Percentiles rank a stretch among this genome's conserved stretches.
phyloP scores from a whole-genome alignment of 2,329 filamentous ascomycete genomes.

The Macroventuria anomochaeta region DNA sequence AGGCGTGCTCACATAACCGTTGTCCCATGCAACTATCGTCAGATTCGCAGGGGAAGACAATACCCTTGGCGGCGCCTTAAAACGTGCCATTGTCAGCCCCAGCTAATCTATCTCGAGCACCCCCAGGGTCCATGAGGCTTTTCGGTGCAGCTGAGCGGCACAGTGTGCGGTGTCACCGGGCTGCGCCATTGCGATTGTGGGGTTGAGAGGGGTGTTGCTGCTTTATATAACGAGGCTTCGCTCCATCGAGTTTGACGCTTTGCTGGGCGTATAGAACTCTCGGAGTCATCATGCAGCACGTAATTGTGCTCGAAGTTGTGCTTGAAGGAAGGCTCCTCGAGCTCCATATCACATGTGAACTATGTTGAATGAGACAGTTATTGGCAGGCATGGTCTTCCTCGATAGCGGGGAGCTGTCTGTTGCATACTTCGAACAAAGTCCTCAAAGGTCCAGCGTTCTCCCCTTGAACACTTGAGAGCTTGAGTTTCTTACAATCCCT shows the following conservation, averaged over 20 bases:
- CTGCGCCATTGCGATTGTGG: slow-evolving; percentile 15
- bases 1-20: slow-evolving; percentile 12
- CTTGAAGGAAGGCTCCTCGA: neutral
- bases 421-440: neutral
- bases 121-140: slow-evolving; percentile 15
- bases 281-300: slow-evolving; percentile 2
- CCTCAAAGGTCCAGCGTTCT: neutral
- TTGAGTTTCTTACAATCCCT: neutral
- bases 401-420: neutral
- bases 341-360: neutral
- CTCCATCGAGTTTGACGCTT: slow-evolving; percentile 15
- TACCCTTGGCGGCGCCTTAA: slow-evolving; percentile 15
- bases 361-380: slow-evolving; percentile 2
- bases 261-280: slow-evolving; percentile 12
- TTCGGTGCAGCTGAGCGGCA: slow-evolving; percentile 15
- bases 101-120: slow-evolving; percentile 22
- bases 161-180: slow-evolving; percentile 5
- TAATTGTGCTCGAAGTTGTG: slow-evolving; percentile 12
- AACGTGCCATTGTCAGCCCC: slow-evolving; percentile 16
- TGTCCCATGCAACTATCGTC: slow-evolving; percentile 20
- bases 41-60: slow-evolving; percentile 11
- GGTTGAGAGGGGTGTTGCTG: slow-evolving; percentile 9
- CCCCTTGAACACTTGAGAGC: neutral
- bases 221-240: slow-evolving; percentile 16
- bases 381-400: neutral